Evolutionary conservation across 106 monocot genomes (phyloP).

Genomic region (Ottelia alismoides): DNA sequence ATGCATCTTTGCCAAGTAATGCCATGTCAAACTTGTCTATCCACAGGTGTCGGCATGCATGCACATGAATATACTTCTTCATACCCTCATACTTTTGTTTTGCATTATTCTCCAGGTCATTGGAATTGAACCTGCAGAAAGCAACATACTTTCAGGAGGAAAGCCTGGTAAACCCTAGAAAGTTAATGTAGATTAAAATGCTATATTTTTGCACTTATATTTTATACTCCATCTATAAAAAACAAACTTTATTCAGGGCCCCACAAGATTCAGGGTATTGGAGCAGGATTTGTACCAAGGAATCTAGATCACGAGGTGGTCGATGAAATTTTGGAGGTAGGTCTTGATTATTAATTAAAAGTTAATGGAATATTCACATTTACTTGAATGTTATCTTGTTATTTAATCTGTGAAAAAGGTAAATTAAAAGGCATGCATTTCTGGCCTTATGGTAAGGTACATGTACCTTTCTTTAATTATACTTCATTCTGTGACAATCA

Average conservation of each 20-base stretch:
- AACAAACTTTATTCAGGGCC: conserved; percentile 40
- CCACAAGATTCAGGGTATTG: conserved; percentile 99
- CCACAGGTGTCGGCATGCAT: too few species aligned
- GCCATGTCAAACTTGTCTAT: too few species aligned
- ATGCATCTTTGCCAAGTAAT: too few species aligned
- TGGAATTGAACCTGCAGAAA: conserved; percentile 93
- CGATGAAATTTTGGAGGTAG: conserved; percentile 91
- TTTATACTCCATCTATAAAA: not conserved
- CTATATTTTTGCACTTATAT: not conserved
- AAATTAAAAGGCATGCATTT: too few species aligned
- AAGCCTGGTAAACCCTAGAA: conserved; percentile 66
- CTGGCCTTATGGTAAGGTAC: too few species aligned
- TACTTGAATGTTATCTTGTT: too few species aligned
- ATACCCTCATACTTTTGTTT: not conserved
- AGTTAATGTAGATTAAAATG: not conserved
- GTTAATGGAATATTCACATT: too few species aligned
- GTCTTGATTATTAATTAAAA: too few species aligned
- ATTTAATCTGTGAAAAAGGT: too few species aligned
- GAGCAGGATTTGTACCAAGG: conserved; percentile 88
- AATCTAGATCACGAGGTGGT: conserved; percentile 69
- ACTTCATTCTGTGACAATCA: too few species aligned
- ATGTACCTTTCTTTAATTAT: too few species aligned
- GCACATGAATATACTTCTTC: too few species aligned
- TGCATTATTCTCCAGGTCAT: conserved; percentile 44
- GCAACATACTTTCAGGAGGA: conserved; percentile 91